Percentiles rank a stretch among this genome's conserved stretches.
These are phyloP conservation scores for Blastobotrys indianensis DNA, from an alignment of 1,139 yeast genomes.

Conservation along the genomic window DNA sequence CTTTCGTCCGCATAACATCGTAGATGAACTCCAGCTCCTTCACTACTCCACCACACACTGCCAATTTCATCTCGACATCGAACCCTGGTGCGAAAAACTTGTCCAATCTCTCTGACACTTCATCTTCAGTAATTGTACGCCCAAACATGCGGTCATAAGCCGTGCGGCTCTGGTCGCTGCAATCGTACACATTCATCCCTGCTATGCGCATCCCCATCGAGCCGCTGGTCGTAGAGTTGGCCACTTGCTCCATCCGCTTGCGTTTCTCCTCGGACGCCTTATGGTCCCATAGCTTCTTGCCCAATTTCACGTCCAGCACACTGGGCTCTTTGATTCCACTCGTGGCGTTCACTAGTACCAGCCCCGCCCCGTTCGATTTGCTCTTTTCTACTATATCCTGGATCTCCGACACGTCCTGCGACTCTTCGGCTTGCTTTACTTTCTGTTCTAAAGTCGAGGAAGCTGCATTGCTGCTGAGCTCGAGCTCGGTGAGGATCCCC, in stretches of 20 bases:
- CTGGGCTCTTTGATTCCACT: slow-evolving; percentile 61
- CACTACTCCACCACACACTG: slow-evolving; percentile 41
- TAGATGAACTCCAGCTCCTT: slow-evolving; percentile 58
- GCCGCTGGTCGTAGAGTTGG: slow-evolving; percentile 74
- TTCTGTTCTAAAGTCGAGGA: slow-evolving; percentile 7
- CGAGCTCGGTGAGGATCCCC: slow-evolving; percentile 36
- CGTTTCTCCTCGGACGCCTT: slow-evolving; percentile 50
- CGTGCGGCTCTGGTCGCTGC: slow-evolving; percentile 35
- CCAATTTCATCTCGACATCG: slow-evolving; percentile 26
- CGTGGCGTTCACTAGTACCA: slow-evolving; percentile 73
- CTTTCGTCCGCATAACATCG: slow-evolving; percentile 56
- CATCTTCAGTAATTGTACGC: slow-evolving; percentile 44
- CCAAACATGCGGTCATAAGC: slow-evolving; percentile 65
- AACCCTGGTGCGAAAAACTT: slow-evolving; percentile 42
- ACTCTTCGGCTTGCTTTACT: slow-evolving; percentile 13
- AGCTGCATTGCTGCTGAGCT: slow-evolving; percentile 16
- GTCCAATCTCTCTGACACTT: slow-evolving; percentile 45
- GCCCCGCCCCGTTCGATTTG: slow-evolving; percentile 14
- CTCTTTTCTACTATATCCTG: not conserved
- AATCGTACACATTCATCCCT: slow-evolving; percentile 66
- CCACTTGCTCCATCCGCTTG: slow-evolving; percentile 55
- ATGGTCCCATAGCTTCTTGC: slow-evolving; percentile 61
- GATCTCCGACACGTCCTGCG: slow-evolving; percentile 14
- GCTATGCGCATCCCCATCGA: slow-evolving; percentile 69
- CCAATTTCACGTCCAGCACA: slow-evolving; percentile 78